These are phyloP conservation scores for Sporisorium graminicola DNA, from an alignment of 1,284 basidiomycete genomes.

Conservation along the genomic window DNA sequence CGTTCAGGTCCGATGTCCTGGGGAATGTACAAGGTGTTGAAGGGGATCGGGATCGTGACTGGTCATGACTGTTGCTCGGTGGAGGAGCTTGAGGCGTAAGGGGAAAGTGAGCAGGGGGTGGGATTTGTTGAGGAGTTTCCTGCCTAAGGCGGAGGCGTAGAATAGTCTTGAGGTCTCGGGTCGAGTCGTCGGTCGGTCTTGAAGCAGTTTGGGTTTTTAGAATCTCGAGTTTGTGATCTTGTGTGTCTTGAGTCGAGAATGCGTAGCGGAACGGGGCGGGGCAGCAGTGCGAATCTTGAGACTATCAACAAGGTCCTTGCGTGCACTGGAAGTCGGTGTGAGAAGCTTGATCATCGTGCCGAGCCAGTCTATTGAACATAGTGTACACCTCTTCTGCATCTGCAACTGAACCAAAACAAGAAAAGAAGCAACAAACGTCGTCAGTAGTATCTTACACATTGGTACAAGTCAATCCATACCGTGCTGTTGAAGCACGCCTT, in stretches of 20 bases:
- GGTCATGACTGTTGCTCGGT: background rate
- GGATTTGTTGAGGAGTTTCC: no score
- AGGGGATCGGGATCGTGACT: no score
- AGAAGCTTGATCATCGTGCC: background rate
- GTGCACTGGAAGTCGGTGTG: no score
- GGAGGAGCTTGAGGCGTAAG: no score
- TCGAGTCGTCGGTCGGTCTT: background rate
- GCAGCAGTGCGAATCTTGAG: background rate
- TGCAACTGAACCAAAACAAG: background rate
- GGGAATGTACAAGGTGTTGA: no score
- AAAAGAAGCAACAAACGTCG: background rate
- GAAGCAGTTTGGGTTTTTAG: background rate
- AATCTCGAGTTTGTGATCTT: background rate
- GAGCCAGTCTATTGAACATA: background rate
- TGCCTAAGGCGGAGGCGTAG: no score
- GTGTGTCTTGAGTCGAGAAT: background rate
- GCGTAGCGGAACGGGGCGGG: no score
- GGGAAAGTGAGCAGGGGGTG: no score
- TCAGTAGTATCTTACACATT: slow-evolving; percentile 1
- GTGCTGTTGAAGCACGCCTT: slow-evolving; percentile 4
- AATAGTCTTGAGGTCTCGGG: no score
- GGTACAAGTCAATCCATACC: background rate
- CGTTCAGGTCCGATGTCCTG: no score
- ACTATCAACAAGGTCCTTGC: background rate
- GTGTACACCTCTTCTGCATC: background rate